Base-by-base conservation (phyloP, 352 stramenopile genomes). In the Globisporangium alternatum region DNA sequence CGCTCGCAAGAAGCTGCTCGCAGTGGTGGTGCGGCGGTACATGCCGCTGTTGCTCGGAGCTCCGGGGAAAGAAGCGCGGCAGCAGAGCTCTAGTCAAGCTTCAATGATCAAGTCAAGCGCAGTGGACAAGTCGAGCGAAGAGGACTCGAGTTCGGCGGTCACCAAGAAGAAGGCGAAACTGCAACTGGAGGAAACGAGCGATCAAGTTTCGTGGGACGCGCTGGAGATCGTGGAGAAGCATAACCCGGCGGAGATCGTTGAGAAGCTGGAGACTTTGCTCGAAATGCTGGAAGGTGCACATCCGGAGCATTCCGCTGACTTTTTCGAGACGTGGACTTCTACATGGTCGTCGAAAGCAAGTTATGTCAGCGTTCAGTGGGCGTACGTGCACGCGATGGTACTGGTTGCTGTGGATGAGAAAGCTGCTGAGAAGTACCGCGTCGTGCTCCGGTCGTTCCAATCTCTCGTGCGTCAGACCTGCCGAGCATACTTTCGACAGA, bases 11-110 rank as follows among this genome's bases (percentile, higher is more conserved):
- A 35, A 39, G 15, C 44, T 71, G 47, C 54, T 89, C 22, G 53
- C 64, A 15, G 30, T 53, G 21, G 71, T 95, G 30, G 45, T 90
- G 13, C 21, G 56, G 7, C 48, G 71, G 12, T 76, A 88, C 57
- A 77, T 83, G 67, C 60, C 70, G 25, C 68, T 88, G 21, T 60
- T 95, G 5, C 67, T 95, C 21, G 86, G 86, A 15, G 64, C 68
- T 55, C 48, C 69, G 30, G 49, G 70, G 28, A 69, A 77, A 22
- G 66, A 53, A 31, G 69, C 66, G 28, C 49, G 68, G n/a, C 54
- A 69, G 60, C 62, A 76, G 31, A 15, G 17, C 33, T 30, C 33
- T 55, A 54, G 43, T 53, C 39, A 52, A 56, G 41, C 35, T 45
- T 55, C 21, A 21, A 22, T 39, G 55, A 72, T n/a, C 73, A 75